These are phyloP conservation scores for Candida argentea DNA, from an alignment of 805 yeast species.

Conservation along the genomic window DNA sequence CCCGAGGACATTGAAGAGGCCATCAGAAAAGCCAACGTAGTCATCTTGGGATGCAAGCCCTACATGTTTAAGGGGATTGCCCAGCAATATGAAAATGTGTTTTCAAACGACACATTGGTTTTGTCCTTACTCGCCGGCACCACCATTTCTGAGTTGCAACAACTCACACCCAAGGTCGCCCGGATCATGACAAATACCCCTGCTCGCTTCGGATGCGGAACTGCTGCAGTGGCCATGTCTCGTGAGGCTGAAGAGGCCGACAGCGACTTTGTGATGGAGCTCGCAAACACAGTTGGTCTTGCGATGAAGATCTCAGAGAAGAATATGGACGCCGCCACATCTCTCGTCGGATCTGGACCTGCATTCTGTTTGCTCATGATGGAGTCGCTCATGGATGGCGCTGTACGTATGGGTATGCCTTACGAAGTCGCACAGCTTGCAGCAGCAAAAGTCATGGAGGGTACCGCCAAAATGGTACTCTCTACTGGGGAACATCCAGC, in stretches of 20 bases:
- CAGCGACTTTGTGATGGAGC: conserved; percentile 38
- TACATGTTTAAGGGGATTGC: conserved; percentile 58
- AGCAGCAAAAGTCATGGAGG: conserved; percentile 90
- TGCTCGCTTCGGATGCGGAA: conserved; percentile 84
- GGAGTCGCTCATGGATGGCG: conserved; percentile 91
- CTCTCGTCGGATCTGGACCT: conserved; percentile 93
- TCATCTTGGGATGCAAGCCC: conserved; percentile 86
- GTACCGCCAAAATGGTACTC: conserved; percentile 85
- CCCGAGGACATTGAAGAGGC: conserved; percentile 39
- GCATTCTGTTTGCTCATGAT: conserved; percentile 85
- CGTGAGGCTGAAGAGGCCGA: conserved; percentile 30
- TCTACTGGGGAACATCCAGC: conserved; percentile 83
- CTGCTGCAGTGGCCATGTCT: conserved; percentile 84
- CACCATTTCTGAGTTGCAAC: conserved; percentile 59
- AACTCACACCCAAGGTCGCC: conserved; percentile 51
- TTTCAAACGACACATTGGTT: conserved; percentile 45
- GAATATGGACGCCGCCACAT: conserved; percentile 94
- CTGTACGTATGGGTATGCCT: conserved; percentile 89
- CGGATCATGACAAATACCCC: conserved; percentile 99
- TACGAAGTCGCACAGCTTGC: conserved; percentile 70
- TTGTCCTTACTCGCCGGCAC: conserved; percentile 90
- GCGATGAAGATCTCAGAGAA: conserved; percentile 70
- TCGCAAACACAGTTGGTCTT: conserved; percentile 57
- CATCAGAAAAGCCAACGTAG: conserved; percentile 52
- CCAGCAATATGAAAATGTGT: conserved; percentile 34